These are phyloP conservation scores for Posidonia australis DNA, from an alignment of 106 monocot species.

Conservation along the genomic window DNA sequence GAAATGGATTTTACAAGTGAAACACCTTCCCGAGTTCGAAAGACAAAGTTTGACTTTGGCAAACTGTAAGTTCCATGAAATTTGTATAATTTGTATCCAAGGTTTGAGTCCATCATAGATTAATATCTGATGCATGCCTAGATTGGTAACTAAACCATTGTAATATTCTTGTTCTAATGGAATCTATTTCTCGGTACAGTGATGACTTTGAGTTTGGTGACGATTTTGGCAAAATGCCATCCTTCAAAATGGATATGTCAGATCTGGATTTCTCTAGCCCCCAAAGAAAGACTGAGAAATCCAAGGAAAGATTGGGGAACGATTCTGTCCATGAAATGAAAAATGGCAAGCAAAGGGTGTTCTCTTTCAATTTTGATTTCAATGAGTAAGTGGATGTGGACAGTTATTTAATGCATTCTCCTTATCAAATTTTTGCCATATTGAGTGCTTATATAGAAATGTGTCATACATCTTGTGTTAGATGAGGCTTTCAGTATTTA, in stretches of 20 bases:
- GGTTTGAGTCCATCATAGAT: not conserved
- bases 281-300: slow-evolving; percentile 35
- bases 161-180: not conserved
- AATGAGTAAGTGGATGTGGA: slow-evolving; percentile 41
- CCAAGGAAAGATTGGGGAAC: slow-evolving; percentile 27
- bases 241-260: slow-evolving; percentile 83
- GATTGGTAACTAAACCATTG: not conserved
- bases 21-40: slow-evolving; percentile 35
- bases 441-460: too few relatives aligned
- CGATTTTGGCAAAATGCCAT: slow-evolving; percentile 69
- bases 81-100: not conserved
- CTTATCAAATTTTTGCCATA: not conserved
- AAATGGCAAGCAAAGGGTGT: slow-evolving; percentile 35
- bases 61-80: slow-evolving; percentile 46
- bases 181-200: slow-evolving; percentile 32
- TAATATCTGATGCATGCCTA: not conserved
- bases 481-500: too few relatives aligned
- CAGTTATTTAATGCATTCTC: not conserved
- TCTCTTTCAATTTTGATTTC: slow-evolving; percentile 88
- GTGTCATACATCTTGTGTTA: too few relatives aligned
- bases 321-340: slow-evolving; percentile 28
- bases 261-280: slow-evolving; percentile 76
- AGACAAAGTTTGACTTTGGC: slow-evolving; percentile 60
- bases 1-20: slow-evolving; percentile 46
- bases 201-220: slow-evolving; percentile 76